A percentile compares a stretch with the other conserved stretches of the same genome.
Evolutionary conservation across 2,329 filamentous ascomycete species (phyloP).

Genomic region (Hypoxylon sp.): DNA sequence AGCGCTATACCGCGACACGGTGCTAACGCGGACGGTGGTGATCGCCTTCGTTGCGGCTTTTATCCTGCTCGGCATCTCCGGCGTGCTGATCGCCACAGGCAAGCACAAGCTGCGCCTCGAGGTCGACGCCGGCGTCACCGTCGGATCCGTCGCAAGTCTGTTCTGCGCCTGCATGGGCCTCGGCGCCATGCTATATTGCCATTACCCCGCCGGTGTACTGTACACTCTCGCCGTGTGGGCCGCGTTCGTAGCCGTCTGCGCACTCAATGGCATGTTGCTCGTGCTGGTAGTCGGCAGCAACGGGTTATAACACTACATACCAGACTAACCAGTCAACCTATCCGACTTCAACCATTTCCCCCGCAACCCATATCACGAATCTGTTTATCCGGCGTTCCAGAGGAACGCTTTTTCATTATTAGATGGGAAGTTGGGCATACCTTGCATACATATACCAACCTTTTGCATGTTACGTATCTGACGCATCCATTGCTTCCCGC

Average conservation of each 20-base stretch:
- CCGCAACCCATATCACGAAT: not conserved
- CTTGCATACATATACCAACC: conserved; percentile 35
- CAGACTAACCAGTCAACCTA: not conserved
- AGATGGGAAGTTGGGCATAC: conserved; percentile 21
- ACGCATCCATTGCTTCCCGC: not conserved
- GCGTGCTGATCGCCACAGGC: conserved; percentile 75
- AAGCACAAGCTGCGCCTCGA: conserved; percentile 74
- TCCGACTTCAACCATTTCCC: too few relatives aligned
- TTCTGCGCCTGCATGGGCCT: conserved; percentile 72
- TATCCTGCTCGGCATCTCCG: conserved; percentile 72
- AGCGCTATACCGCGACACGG: conserved; percentile 63
- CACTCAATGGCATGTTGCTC: conserved; percentile 64
- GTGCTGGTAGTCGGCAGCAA: conserved; percentile 61
- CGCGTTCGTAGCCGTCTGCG: conserved; percentile 59
- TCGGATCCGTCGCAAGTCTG: conserved; percentile 75
- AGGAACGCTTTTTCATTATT: conserved; percentile 9
- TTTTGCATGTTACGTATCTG: not conserved
- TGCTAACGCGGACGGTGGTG: conserved; percentile 66
- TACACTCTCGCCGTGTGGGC: conserved; percentile 59
- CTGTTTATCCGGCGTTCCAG: conserved; percentile 20
- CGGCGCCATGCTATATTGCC: conserved; percentile 67
- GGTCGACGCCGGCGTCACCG: conserved; percentile 78
- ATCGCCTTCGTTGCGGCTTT: conserved; percentile 69
- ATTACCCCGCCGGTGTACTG: conserved; percentile 56
- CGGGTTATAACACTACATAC: conserved; percentile 42